phyloP scores from a whole-genome alignment of 2,329 filamentous ascomycete genomes.

The Calonectria ilicicola region DNA sequence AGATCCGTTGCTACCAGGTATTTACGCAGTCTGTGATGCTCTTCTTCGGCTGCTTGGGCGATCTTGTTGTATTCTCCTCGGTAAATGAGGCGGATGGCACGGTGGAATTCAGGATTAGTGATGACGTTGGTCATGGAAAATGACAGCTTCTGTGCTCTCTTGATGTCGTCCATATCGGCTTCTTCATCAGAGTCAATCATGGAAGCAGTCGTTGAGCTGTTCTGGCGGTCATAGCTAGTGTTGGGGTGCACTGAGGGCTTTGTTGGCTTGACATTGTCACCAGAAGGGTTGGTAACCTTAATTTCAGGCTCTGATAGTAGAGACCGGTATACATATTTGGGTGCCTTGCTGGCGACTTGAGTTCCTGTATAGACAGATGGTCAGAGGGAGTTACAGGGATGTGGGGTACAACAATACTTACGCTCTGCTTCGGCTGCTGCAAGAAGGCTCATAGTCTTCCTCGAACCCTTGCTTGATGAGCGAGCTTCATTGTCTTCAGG shows the following conservation, averaged over 20 bases:
- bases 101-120: slow-evolving; percentile 79
- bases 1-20: slow-evolving; percentile 97
- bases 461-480: slow-evolving; percentile 51
- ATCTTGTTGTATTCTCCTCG: slow-evolving; percentile 86
- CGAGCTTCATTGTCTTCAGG: slow-evolving; percentile 48
- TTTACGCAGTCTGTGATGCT: slow-evolving; percentile 82
- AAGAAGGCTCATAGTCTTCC: slow-evolving; percentile 70
- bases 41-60: slow-evolving; percentile 81
- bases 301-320: slow-evolving; percentile 75
- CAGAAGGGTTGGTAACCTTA: slow-evolving; percentile 71
- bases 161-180: slow-evolving; percentile 85
- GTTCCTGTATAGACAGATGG: slow-evolving; percentile 54
- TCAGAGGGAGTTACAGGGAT: neutral
- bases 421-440: slow-evolving; percentile 84
- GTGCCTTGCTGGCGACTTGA: slow-evolving; percentile 63
- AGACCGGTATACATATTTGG: slow-evolving; percentile 69
- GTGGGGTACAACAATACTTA: slow-evolving; percentile 59
- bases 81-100: slow-evolving; percentile 89
- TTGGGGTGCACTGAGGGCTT: slow-evolving; percentile 79
- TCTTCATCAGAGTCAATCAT: slow-evolving; percentile 88
- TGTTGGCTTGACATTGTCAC: slow-evolving; percentile 67
- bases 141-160: slow-evolving; percentile 85
- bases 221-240: slow-evolving; percentile 83
- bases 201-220: slow-evolving; percentile 65
- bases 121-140: slow-evolving; percentile 85